Percentiles rank a stretch among this genome's conserved stretches.
phyloP scores from a whole-genome alignment of 1,139 yeast genomes.

The Saccharomycopsis crataegensis region DNA sequence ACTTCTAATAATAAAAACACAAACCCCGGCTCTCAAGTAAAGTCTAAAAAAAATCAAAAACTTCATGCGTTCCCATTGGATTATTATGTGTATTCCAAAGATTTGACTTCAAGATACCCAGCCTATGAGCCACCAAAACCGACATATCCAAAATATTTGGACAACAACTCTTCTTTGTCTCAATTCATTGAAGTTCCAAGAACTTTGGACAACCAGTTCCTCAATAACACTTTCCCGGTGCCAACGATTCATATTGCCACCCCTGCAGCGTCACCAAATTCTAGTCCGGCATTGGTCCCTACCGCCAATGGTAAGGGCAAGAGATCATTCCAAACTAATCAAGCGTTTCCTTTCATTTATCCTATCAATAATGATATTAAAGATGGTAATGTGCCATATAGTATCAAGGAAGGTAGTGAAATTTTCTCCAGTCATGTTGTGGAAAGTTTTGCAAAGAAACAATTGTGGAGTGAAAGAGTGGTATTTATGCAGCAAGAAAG shows the following conservation, averaged over 20 bases:
- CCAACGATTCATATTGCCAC: slow-evolving; percentile 75
- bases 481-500: slow-evolving; percentile 70
- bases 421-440: slow-evolving; percentile 56
- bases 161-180: slow-evolving; percentile 46
- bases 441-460: slow-evolving; percentile 57
- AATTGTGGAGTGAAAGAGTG: slow-evolving; percentile 66
- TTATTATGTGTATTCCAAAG: slow-evolving; percentile 71
- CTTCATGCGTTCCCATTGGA: slow-evolving; percentile 68
- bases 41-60: slow-evolving; percentile 20
- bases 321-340: slow-evolving; percentile 72
- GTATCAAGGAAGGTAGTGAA: slow-evolving; percentile 70
- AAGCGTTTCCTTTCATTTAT: slow-evolving; percentile 70
- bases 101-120: slow-evolving; percentile 69
- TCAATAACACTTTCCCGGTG: slow-evolving; percentile 49
- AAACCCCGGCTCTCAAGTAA: not conserved
- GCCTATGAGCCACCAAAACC: slow-evolving; percentile 46
- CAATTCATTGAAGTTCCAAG: slow-evolving; percentile 56
- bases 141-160: slow-evolving; percentile 38
- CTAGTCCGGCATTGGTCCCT: slow-evolving; percentile 41
- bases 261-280: slow-evolving; percentile 81
- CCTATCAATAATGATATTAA: slow-evolving; percentile 39
- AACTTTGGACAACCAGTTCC: slow-evolving; percentile 46
- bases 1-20: not conserved
- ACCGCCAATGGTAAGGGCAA: slow-evolving; percentile 43
- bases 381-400: slow-evolving; percentile 50